phyloP scores from a whole-genome alignment of 2,329 filamentous ascomycete species.

The Epichloe baconii region DNA sequence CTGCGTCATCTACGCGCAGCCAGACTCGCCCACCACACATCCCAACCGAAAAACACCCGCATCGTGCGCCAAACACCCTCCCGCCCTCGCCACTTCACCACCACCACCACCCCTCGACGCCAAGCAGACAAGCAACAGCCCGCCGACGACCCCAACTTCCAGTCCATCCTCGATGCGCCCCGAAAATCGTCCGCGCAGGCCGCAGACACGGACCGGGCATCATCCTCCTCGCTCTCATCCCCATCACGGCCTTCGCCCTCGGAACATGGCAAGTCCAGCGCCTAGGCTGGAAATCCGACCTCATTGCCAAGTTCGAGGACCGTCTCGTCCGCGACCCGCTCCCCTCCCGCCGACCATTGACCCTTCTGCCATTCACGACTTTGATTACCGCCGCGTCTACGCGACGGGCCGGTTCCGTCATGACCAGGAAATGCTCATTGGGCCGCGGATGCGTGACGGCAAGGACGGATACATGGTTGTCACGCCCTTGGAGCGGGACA shows the following conservation, averaged over 20 bases:
- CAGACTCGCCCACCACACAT: neutral
- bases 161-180: slow-evolving; percentile 85
- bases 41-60: neutral
- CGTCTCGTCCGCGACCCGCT: slow-evolving; percentile 74
- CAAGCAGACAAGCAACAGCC: slow-evolving; percentile 28
- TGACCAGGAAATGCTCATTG: slow-evolving; percentile 92
- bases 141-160: slow-evolving; percentile 66
- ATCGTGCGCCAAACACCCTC: neutral
- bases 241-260: slow-evolving; percentile 76
- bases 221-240: slow-evolving; percentile 74
- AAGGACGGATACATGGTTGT: slow-evolving; percentile 84
- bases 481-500: slow-evolving; percentile 68
- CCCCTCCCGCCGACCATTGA: slow-evolving; percentile 72
- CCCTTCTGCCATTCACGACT: slow-evolving; percentile 67
- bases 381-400: slow-evolving; percentile 79
- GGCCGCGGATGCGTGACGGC: slow-evolving; percentile 78
- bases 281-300: slow-evolving; percentile 83
- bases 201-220: slow-evolving; percentile 66
- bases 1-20: slow-evolving; percentile 13
- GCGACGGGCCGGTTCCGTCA: slow-evolving; percentile 65
- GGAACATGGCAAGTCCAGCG: slow-evolving; percentile 94
- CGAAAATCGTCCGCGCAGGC: slow-evolving; percentile 63
- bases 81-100: neutral
- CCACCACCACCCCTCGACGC: neutral
- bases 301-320: slow-evolving; percentile 87